These are phyloP conservation scores for Candida insectorum DNA, from an alignment of 805 yeast species.

Conservation along the genomic window DNA sequence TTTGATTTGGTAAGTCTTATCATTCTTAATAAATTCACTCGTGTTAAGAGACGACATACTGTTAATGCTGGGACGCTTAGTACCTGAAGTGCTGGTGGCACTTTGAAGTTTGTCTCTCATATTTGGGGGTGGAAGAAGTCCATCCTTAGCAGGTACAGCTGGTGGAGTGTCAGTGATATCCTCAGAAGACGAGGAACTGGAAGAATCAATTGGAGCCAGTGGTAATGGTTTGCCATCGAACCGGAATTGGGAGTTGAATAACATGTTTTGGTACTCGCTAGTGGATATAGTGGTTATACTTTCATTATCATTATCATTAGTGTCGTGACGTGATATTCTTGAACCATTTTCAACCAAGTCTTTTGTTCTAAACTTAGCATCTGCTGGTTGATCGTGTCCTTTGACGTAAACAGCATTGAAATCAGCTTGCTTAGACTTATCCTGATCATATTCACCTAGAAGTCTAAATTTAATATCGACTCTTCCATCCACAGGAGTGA, in stretches of 20 bases:
- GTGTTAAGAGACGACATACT: constrained; percentile 11
- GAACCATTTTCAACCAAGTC: not conserved
- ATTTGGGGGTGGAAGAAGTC: constrained; percentile 12
- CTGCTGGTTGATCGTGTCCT: constrained; percentile 16
- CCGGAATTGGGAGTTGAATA: constrained; percentile 37
- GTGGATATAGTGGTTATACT: constrained; percentile 36
- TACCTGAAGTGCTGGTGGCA: constrained; percentile 3
- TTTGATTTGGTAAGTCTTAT: constrained; percentile 31
- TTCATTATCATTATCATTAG: constrained; percentile 15
- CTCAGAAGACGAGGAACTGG: not conserved
- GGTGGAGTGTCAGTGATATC: constrained; percentile 5
- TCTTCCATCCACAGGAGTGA: constrained; percentile 85
- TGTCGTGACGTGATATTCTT: not conserved
- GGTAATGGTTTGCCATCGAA: constrained; percentile 22
- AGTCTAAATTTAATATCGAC: constrained; percentile 62
- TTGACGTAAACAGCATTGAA: constrained; percentile 45
- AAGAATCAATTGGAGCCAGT: constrained; percentile 6
- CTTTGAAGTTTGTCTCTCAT: constrained; percentile 8
- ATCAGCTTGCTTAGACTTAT: constrained; percentile 37
- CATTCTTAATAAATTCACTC: constrained; percentile 33
- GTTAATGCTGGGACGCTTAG: constrained; percentile 12
- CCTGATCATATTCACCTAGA: constrained; percentile 68
- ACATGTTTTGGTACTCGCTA: constrained; percentile 33
- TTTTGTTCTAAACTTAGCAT: not conserved
- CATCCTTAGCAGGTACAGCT: constrained; percentile 3